phyloP scores from a whole-genome alignment of 1,284 basidiomycete genomes.

The Moesziomyces sp. region DNA sequence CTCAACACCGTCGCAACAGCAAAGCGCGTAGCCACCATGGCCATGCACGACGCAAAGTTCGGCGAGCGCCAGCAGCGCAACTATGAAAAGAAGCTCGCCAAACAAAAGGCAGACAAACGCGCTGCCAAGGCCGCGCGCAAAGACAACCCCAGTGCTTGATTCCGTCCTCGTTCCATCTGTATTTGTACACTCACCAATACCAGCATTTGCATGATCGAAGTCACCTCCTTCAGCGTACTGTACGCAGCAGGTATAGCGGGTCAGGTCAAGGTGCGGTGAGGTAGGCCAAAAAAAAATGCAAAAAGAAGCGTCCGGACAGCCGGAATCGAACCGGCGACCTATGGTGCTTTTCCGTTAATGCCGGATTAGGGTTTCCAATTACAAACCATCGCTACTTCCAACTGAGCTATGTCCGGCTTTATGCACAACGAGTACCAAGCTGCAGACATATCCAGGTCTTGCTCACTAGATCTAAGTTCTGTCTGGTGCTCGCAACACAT shows the following conservation, averaged over 20 bases:
- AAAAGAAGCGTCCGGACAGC: conserved; percentile 47
- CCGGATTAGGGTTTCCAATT: conserved; percentile 56
- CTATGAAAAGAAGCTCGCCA: conserved; percentile 72
- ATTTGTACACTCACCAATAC: not conserved
- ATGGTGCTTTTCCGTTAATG: conserved; percentile 53
- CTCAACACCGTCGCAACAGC: conserved; percentile 90
- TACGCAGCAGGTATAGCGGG: no score
- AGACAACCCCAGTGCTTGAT: no score
- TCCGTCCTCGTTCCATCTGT: not conserved
- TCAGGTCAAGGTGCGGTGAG: no score
- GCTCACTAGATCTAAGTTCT: no score
- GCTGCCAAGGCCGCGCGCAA: conserved; percentile 18
- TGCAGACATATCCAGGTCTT: not conserved
- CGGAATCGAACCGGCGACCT: conserved; percentile 58
- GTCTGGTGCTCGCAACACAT: no score
- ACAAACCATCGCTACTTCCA: conserved; percentile 58
- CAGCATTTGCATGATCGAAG: not conserved
- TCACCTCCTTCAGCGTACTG: no score
- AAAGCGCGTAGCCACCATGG: conserved; percentile 90
- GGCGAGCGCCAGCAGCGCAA: conserved; percentile 87
- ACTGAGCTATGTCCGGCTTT: conserved; percentile 52
- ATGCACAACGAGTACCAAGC: not conserved
- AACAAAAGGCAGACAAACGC: conserved; percentile 32
- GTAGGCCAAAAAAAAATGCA: conserved; percentile 4
- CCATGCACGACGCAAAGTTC: conserved; percentile 86